Base-by-base conservation (phyloP, 2,329 filamentous ascomycete genomes). In the Xylariomycetidae sp. region DNA sequence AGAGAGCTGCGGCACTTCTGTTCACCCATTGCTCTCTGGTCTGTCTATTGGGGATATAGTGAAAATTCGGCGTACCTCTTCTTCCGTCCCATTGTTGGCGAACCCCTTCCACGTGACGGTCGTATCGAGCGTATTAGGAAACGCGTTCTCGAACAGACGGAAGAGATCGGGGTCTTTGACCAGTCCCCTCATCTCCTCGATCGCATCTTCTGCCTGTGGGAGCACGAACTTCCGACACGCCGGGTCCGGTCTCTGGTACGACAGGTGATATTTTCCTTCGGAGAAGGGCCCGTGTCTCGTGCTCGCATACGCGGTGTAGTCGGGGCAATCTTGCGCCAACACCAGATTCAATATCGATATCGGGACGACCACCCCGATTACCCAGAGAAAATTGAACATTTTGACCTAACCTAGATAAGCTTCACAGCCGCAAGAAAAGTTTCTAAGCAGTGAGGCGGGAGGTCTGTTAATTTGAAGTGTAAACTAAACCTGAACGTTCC, bases 211-310 rank as follows among this genome's bases (percentile, higher is more conserved):
- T 4, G 94, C 85, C 6, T 79, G 70, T 3, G 80, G 72, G 3
- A 86, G 85, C 41, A 77, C 76, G 66, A 92, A 94, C 1, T 86
- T 94, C 32, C 89, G 82, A 57, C 89, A 96, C 49, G 76, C 72
- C 32, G 73, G 66, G 2, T 72, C 72, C 1, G 90, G 90, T 17
- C 90, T 77, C 65, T 94, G 88, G 57, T 75, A 94, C 1, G 88
- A 83, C 7, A 95, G 77, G 36, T 76, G 67, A 54, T 92, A 74
- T 6, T 77, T 78, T 10, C 90, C 89, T n/a, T 73, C 62, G 44
- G 86, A 94, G 49, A 80, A 79, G 2, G 90, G 90, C 22, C 71
- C 64, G 55, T 90, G 84, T 5, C 58, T 62, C 36, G 69, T 55
- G 41, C 64, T 67, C 1, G 81, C 68, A 57, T 82, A 85, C 29